Evolutionary conservation across 306 rosid genomes (phyloP).

Genomic region (Cucurbita argyrosperma): DNA sequence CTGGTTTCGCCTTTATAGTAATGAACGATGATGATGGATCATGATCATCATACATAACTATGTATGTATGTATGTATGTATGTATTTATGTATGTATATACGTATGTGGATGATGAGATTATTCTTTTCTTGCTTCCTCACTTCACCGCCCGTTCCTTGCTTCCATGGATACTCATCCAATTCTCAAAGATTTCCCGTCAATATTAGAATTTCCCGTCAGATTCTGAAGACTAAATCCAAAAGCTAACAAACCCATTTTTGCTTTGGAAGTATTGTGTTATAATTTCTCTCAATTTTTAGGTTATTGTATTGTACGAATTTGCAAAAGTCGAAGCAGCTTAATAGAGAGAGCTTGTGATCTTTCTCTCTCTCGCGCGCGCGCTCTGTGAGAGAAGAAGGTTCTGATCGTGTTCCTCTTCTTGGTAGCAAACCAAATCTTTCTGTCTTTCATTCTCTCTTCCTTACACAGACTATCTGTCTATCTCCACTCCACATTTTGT

Average conservation of each 20-base stretch:
- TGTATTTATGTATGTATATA: neutral
- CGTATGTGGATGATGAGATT: neutral
- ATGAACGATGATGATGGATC: neutral
- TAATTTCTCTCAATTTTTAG: neutral
- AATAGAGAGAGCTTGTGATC: neutral
- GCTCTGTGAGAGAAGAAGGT: conserved; percentile 10
- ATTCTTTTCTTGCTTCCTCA: conserved; percentile 22
- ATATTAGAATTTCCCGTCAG: conserved; percentile 17
- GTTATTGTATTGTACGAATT: neutral
- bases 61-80: neutral
- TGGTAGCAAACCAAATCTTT: conserved; percentile 5
- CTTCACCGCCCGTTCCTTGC: conserved; percentile 21
- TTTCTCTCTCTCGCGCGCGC: neutral
- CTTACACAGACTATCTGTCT: too few relatives aligned
- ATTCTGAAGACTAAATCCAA: neutral
- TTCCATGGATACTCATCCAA: neutral
- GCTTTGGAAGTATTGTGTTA: neutral
- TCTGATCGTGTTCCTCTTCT: conserved; percentile 19
- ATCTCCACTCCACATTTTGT: neutral
- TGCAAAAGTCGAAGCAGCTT: neutral
- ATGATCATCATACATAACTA: neutral
- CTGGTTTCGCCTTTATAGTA: neutral
- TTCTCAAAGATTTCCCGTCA: conserved; percentile 6
- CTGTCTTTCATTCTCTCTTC: too few relatives aligned
- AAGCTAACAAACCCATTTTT: neutral